Conservation (phyloP, 371 early-diverging fungal species). For the Syncephalis plumigaleata region DNA sequence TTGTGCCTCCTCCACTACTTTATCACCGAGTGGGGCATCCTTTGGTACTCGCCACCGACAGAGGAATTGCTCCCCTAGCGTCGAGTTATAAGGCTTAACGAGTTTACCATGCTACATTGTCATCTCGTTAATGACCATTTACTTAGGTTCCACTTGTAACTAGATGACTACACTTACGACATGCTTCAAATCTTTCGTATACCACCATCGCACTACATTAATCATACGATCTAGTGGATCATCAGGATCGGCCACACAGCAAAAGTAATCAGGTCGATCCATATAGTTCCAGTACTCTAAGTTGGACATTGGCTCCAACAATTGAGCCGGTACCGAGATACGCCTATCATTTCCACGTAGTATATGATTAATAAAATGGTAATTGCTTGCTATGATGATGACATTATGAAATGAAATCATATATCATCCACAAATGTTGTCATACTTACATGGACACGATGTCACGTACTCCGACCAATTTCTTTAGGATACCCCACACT, state of each 20-base stretch:
- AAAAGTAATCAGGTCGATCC: slow-evolving; percentile 49
- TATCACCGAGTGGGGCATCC: slow-evolving; percentile 3
- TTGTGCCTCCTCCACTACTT: background rate
- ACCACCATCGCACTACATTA: slow-evolving; percentile 43
- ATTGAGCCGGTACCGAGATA: slow-evolving; percentile 42
- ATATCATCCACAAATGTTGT: background rate
- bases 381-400: background rate
- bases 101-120: slow-evolving; percentile 13
- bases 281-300: slow-evolving; percentile 60
- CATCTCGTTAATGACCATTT: too few relatives aligned
- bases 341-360: slow-evolving; percentile 17
- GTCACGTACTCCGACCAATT: slow-evolving; percentile 38
- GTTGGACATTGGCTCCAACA: slow-evolving; percentile 46
- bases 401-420: background rate
- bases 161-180: too few relatives aligned
- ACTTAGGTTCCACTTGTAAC: too few relatives aligned
- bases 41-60: slow-evolving; percentile 28
- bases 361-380: background rate
- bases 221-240: slow-evolving; percentile 46
- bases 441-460: slow-evolving; percentile 29
- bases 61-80: slow-evolving; percentile 36
- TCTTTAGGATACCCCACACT: slow-evolving; percentile 30
- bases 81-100: slow-evolving; percentile 36
- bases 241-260: slow-evolving; percentile 28
- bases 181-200: slow-evolving; percentile 42